Conservation (phyloP, 176 grass and related monocot genomes). For the Zoysia pacifica region DNA sequence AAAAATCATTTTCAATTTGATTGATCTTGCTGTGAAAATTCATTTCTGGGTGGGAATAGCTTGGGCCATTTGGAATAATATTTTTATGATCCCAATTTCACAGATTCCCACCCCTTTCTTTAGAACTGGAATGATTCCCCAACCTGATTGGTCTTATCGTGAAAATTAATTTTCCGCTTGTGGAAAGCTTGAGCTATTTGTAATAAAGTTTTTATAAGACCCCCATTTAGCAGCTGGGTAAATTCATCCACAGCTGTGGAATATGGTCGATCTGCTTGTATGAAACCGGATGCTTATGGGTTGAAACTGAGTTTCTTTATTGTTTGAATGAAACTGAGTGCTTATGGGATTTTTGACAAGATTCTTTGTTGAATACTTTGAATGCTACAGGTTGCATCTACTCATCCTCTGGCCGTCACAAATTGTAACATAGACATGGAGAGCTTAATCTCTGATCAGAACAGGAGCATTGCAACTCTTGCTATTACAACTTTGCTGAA, state of each 20-base stretch:
- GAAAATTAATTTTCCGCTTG: slow-evolving; percentile 1
- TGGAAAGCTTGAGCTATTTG: neutral
- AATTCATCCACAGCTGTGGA: neutral
- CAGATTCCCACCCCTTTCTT: neutral
- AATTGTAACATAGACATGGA: slow-evolving; percentile 99
- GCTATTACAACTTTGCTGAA: slow-evolving; percentile 95
- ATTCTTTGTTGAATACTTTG: slow-evolving; percentile 26
- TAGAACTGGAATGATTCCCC: neutral
- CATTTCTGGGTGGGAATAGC: neutral
- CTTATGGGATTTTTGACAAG: neutral
- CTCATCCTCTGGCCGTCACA: slow-evolving; percentile 93
- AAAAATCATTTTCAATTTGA: neutral
- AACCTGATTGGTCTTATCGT: neutral
- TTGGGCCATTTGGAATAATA: neutral
- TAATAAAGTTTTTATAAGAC: neutral
- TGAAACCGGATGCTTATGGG: too few relatives aligned
- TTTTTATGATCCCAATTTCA: neutral
- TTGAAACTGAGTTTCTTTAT: neutral
- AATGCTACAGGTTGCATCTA: slow-evolving; percentile 77
- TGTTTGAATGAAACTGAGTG: neutral
- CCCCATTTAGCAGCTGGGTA: neutral
- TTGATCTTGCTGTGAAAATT: too few relatives aligned
- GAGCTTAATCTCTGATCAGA: slow-evolving; percentile 98
- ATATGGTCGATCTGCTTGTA: too few relatives aligned
- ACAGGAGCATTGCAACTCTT: slow-evolving; percentile 97